Base-by-base conservation (phyloP, 768 basidiomycete species). In the Tylopilus intermedius region DNA sequence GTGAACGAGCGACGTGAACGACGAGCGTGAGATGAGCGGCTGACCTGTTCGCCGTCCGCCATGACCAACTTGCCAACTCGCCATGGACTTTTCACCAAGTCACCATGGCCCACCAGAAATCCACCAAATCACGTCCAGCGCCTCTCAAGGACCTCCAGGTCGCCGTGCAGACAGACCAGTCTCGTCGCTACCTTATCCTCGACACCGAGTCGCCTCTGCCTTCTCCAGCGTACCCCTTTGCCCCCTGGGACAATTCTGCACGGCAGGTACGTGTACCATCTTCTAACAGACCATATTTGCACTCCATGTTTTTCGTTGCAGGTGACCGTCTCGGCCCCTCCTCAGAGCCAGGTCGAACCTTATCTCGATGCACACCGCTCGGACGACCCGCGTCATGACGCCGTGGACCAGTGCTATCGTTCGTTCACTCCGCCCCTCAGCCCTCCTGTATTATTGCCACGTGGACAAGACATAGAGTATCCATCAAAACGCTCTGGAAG, bases 401-500 rank as follows among this genome's bases (percentile, higher is more conserved):
- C 6, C 33, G 18, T 15, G 38, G 38, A 21, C 29, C 29, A 18
- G 30, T 10, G 3, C 18, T 41, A 42, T 41, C 57, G 53, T 39
- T 56, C 61, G n/a, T 49, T 45, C 5, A 54, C 57, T 11, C 53
- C 61, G 3, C 58, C 61, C 13, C 57, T 63, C 45, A 51, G 47
- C 40, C 55, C 55, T 9, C 64, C 64, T n/a, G 32, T 26, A 18
- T 47, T 21, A 11, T 53, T 51, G 33, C 35, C 45, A 15, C 49
- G 45, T 27, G 49, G 11, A 1, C 18, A 13, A 29, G 44, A 47
- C 43, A n/a, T 50, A 37, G 54, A 50, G 9, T 10, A 42, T 38
- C 32, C 57, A n/a, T 62, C 49, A 32, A 62, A 64, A 48, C 66
- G 56, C 39, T 57, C 56, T 8, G 57, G 53, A 43, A 50, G 56